These are phyloP conservation scores for Elymus sibiricus DNA, from an alignment of 176 grass and related monocot genomes.

Conservation along the genomic window DNA sequence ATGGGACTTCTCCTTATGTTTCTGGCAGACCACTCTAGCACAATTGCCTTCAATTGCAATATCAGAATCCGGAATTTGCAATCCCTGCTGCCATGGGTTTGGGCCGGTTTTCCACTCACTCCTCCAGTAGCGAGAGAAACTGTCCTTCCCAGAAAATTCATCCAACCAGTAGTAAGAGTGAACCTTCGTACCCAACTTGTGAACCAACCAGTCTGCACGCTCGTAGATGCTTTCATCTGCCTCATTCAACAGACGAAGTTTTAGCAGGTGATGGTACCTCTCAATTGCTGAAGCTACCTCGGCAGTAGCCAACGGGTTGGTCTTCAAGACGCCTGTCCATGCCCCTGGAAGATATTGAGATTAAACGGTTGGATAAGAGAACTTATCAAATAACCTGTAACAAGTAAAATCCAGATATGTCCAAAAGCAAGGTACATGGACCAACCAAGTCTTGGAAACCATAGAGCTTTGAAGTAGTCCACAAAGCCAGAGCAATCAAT, in stretches of 20 bases:
- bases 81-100: conserved; percentile 61
- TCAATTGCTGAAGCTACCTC: conserved; percentile 81
- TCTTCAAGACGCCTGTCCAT: conserved; percentile 65
- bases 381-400: not conserved
- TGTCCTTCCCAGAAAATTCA: conserved; percentile 74
- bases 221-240: conserved; percentile 51
- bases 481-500: conserved; percentile 61
- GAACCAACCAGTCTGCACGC: conserved; percentile 76
- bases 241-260: conserved; percentile 80
- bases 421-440: conserved; percentile 24
- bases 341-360: conserved; percentile 42
- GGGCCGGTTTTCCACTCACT: conserved; percentile 70
- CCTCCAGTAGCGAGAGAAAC: conserved; percentile 79
- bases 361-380: conserved; percentile 14
- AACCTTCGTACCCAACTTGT: conserved; percentile 86
- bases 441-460: conserved; percentile 79
- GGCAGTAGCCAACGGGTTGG: conserved; percentile 56
- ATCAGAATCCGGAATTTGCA: conserved; percentile 64
- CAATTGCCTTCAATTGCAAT: conserved; percentile 53
- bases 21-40: conserved; percentile 60
- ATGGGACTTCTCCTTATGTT: conserved; percentile 61
- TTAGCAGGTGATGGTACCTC: conserved; percentile 79
- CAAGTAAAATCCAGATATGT: conserved; percentile 13
- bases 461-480: conserved; percentile 81
- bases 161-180: conserved; percentile 93